Evolutionary conservation across 2,329 filamentous ascomycete species (phyloP), one percentile per base, ranked within the genome.

Genomic region (Knufia petricola): DNA sequence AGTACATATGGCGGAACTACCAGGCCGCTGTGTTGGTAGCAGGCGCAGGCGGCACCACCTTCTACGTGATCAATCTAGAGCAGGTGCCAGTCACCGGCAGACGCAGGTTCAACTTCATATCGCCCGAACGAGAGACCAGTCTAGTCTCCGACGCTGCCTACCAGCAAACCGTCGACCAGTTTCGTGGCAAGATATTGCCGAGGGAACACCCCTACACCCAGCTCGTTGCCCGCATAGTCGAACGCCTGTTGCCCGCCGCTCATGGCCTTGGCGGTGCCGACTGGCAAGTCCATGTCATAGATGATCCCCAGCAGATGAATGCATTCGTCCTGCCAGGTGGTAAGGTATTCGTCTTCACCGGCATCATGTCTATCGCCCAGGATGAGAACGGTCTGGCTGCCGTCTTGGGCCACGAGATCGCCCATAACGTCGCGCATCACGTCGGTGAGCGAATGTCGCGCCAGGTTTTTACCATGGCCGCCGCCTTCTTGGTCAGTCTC

Each of bases 301-400:
- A 79, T 37, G 68, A 68, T 34, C 61, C 63, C 0, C 61, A 69
- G 4, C 56, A 64, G 62, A 65, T 67, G 57, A 82, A 82, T 60
- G 79, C 79, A 1, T 82, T 82, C 62, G 79, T 82, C 1, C 68
- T 81, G 48, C 78, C 79, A 3, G 78, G 73, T 3, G 78, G 78
- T 4, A 81, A 81, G 55, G 78, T 82, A 1, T 82, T 82, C 55
- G 78, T 82, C 1, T 81, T 79, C 56, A 75, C 76, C 1, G 79
- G 79, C 2, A 79, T 82, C 8, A 57, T 82, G 12, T 73, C 75
- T 2, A 63, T 81, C 20, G 79, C 76, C 52, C 51, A 65, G 38
- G 69, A 71, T 36, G 77, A 81, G 30, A 72, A 79, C 55, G 76
- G 77, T 0, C 63, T 82, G 13, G 79, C 79, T 4, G 75, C 78